Percentiles rank a stretch among this genome's conserved stretches.
Evolutionary conservation across 768 basidiomycete species (phyloP).

Genomic region (Auricularia cornea): DNA sequence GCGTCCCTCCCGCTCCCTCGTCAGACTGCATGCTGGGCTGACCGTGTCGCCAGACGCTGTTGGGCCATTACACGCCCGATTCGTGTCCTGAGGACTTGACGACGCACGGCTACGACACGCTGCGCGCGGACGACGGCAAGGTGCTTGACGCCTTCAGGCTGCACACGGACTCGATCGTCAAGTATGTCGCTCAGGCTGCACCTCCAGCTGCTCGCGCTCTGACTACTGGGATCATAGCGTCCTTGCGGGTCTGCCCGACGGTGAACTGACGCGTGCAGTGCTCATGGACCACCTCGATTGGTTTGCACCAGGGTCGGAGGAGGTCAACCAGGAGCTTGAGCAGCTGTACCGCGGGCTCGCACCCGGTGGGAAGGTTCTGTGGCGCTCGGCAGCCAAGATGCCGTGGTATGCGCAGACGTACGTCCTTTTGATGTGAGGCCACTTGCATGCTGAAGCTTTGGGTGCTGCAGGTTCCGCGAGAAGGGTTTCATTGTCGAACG

Average conservation of each 20-base stretch:
- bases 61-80: constrained; percentile 47
- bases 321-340: constrained; percentile 45
- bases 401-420: constrained; percentile 59
- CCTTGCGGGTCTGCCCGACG: constrained; percentile 33
- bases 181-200: constrained; percentile 31
- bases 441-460: background rate
- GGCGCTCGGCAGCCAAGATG: constrained; percentile 52
- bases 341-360: constrained; percentile 51
- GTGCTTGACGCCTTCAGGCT: constrained; percentile 50
- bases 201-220: background rate
- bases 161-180: constrained; percentile 64
- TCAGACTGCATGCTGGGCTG: background rate
- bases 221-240: constrained; percentile 29
- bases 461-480: constrained; percentile 37
- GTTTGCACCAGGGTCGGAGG: constrained; percentile 40
- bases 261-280: constrained; percentile 51
- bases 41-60: constrained; percentile 15
- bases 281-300: constrained; percentile 69
- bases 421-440: too few relatives aligned
- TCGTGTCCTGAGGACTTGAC: constrained; percentile 62
- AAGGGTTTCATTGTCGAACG: constrained; percentile 46
- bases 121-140: constrained; percentile 40
- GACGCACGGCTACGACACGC: constrained; percentile 45
- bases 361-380: constrained; percentile 53
- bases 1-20: constrained; percentile 21